Conservation (phyloP, 1,139 yeast genomes). For the Saccharomyces hybrid region DNA sequence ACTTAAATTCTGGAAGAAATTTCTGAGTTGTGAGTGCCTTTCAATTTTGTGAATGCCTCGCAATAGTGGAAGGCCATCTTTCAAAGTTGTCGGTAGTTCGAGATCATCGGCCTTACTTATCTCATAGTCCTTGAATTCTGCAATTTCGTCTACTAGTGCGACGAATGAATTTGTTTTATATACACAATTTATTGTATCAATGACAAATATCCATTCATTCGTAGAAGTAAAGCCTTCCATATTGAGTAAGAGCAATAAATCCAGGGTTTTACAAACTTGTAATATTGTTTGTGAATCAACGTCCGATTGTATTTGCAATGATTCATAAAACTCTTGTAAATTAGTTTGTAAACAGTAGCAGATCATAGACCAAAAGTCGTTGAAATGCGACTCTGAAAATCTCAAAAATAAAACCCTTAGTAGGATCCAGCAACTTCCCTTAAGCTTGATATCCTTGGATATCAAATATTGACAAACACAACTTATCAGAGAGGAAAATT, state of each 20-base stretch:
- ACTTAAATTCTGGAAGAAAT: slow-evolving; percentile 66
- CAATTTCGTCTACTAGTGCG: slow-evolving; percentile 45
- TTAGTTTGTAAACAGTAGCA: slow-evolving; percentile 52
- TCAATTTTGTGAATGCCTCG: slow-evolving; percentile 39
- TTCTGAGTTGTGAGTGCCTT: slow-evolving; percentile 42
- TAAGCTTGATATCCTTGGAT: slow-evolving; percentile 19
- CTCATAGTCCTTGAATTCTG: slow-evolving; percentile 37
- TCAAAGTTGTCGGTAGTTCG: slow-evolving; percentile 43
- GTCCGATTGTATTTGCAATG: slow-evolving; percentile 34
- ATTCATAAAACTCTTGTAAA: slow-evolving; percentile 39
- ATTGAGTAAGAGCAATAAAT: slow-evolving; percentile 57
- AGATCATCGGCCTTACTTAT: slow-evolving; percentile 15
- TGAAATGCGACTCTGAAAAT: slow-evolving; percentile 56
- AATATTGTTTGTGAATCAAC: slow-evolving; percentile 42
- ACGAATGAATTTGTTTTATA: slow-evolving; percentile 35
- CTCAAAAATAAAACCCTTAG: slow-evolving; percentile 57
- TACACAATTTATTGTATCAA: slow-evolving; percentile 61
- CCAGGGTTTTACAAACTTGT: slow-evolving; percentile 70
- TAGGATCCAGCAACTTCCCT: slow-evolving; percentile 37
- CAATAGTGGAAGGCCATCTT: slow-evolving; percentile 39
- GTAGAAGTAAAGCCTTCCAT: slow-evolving; percentile 71
- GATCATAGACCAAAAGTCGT: slow-evolving; percentile 65
- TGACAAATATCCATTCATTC: slow-evolving; percentile 78
- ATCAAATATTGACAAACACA: slow-evolving; percentile 24
- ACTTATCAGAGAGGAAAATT: slow-evolving; percentile 23